Evolutionary conservation across 2,329 filamentous ascomycete species (phyloP).

Genomic region (Aurifilum marmelostoma): DNA sequence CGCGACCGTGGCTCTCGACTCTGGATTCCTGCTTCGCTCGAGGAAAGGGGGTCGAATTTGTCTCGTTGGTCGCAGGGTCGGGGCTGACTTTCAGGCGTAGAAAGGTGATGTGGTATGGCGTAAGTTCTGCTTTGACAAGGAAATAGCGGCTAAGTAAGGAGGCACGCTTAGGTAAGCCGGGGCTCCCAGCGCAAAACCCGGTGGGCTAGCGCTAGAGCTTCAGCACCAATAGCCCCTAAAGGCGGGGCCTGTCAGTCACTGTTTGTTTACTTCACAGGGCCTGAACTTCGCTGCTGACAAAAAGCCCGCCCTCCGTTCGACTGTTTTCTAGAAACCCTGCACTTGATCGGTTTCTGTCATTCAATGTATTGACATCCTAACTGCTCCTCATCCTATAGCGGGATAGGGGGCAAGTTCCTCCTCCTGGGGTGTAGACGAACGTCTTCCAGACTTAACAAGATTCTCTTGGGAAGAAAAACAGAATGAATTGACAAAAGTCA

Average conservation of each 20-base stretch:
- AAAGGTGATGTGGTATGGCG: constrained; percentile 12
- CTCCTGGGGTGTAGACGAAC: background rate
- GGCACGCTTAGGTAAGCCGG: constrained; percentile 5
- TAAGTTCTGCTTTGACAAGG: constrained; percentile 9
- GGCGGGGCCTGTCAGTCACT: background rate
- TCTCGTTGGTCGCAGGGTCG: constrained; percentile 11
- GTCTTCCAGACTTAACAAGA: background rate
- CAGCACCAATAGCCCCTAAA: background rate
- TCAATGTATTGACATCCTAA: background rate
- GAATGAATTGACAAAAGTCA: too few relatives aligned
- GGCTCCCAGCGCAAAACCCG: background rate
- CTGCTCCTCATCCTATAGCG: background rate
- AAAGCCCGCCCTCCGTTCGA: background rate
- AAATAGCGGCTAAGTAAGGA: constrained; percentile 15
- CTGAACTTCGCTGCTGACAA: constrained; percentile 1
- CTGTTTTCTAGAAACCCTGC: background rate
- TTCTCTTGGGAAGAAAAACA: background rate
- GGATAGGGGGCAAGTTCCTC: too few relatives aligned
- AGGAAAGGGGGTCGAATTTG: background rate
- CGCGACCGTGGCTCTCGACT: constrained; percentile 14
- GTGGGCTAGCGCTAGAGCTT: constrained; percentile 14
- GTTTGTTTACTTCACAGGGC: background rate
- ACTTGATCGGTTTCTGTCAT: background rate
- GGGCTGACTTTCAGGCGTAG: constrained; percentile 5
- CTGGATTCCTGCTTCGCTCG: background rate